Evolutionary conservation across 352 stramenopile species (phyloP).

Genomic region (Globisporangium spiculum): DNA sequence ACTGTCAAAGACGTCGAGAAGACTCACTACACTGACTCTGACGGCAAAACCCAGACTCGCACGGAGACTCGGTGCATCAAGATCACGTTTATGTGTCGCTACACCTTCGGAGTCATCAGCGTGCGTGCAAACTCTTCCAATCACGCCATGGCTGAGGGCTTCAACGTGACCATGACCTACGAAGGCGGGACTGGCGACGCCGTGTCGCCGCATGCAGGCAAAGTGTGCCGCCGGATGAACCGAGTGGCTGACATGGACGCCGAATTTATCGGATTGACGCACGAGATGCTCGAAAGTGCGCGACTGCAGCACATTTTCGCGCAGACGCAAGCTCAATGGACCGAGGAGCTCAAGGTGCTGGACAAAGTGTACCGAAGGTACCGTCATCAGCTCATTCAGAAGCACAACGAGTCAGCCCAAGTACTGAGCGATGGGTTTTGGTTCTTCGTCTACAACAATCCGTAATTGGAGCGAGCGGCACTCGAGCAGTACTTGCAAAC

Average conservation of each 20-base stretch:
- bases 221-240: slow-evolving; percentile 28
- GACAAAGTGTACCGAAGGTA: slow-evolving; percentile 23
- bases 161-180: slow-evolving; percentile 45
- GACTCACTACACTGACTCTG: slow-evolving; percentile 20
- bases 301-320: slow-evolving; percentile 24
- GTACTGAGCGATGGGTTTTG: slow-evolving; percentile 41
- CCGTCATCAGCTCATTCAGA: slow-evolving; percentile 20
- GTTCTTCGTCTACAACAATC: slow-evolving; percentile 47
- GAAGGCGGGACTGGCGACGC: slow-evolving; percentile 36
- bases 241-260: slow-evolving; percentile 27
- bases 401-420: slow-evolving; percentile 22
- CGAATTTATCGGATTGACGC: slow-evolving; percentile 27
- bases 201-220: slow-evolving; percentile 24
- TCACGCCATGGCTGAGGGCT: slow-evolving; percentile 33
- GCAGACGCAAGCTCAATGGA: slow-evolving; percentile 22
- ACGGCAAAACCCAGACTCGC: slow-evolving; percentile 25
- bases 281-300: slow-evolving; percentile 29
- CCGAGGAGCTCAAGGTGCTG: slow-evolving; percentile 14
- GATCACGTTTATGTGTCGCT: slow-evolving; percentile 35
- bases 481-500: slow-evolving; percentile 28
- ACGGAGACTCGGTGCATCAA: slow-evolving; percentile 2
- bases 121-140: slow-evolving; percentile 10
- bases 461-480: slow-evolving; percentile 16
- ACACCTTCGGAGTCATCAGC: slow-evolving; percentile 22
- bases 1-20: slow-evolving; percentile 30